A percentile compares a stretch with the other conserved stretches of the same genome.
Conservation (phyloP, 306 rosid species). For the Casuarina cunninghamiana region DNA sequence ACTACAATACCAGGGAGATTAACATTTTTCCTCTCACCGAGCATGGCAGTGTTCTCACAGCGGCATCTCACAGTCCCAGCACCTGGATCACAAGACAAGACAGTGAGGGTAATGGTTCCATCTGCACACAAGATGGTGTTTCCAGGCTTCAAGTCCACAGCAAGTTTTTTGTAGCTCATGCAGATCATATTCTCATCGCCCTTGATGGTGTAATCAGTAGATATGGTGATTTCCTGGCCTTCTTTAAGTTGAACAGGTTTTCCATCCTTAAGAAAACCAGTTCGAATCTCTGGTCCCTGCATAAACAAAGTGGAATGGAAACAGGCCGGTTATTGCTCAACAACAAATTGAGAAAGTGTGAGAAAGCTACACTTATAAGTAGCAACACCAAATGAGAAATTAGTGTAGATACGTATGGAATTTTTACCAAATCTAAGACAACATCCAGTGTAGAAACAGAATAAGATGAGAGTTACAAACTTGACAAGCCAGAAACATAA, state of each 20-base stretch:
- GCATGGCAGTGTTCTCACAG: slow-evolving; percentile 76
- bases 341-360: neutral
- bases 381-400: neutral
- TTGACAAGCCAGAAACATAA: neutral
- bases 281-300: slow-evolving; percentile 97
- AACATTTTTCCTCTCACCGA: slow-evolving; percentile 96
- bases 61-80: slow-evolving; percentile 80
- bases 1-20: slow-evolving; percentile 97
- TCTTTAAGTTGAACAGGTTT: slow-evolving; percentile 88
- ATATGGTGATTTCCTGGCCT: slow-evolving; percentile 83
- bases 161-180: slow-evolving; percentile 91
- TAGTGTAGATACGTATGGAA: neutral
- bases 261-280: slow-evolving; percentile 83
- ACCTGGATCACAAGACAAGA: slow-evolving; percentile 64
- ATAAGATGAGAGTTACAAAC: neutral
- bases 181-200: slow-evolving; percentile 70
- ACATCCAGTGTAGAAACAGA: neutral
- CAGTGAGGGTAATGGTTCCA: slow-evolving; percentile 86
- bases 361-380: neutral
- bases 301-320: slow-evolving; percentile 21
- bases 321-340: neutral
- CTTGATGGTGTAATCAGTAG: slow-evolving; percentile 75
- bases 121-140: slow-evolving; percentile 82
- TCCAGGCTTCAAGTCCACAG: slow-evolving; percentile 82
- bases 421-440: neutral